Base-by-base conservation (phyloP, 2,329 filamentous ascomycete genomes). In the Lecanicillium sp. region DNA sequence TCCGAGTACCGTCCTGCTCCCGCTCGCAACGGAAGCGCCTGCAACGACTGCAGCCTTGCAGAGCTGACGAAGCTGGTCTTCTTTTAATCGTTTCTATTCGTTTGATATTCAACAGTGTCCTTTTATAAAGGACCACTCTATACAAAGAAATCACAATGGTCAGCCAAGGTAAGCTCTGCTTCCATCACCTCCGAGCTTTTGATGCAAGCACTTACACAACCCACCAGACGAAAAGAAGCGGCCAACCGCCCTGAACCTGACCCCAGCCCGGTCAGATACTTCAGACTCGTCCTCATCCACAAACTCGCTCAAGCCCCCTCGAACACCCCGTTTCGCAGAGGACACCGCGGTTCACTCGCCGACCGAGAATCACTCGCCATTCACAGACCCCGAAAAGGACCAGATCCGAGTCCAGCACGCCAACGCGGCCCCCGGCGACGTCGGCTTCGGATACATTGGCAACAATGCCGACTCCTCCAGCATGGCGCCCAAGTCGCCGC, bases 401-500 rank as follows among this genome's bases (percentile, higher is more conserved):
- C 22, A 25, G 22, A 25, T 11, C 7, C 31, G 68, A 75, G 57
- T 40, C 48, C 28, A 64, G 69, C 49, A 68, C 22, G 74, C 38
- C 75, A 83, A 57, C 28, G 67, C 80, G 38, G 82, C 87, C 56
- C 84, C 89, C 22, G 85, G 81, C 43, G 88, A 95, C 64, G 77
- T 95, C 48, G 89, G 89, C 48, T 95, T 96, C 61, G 88, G 89
- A 58, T 95, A 95, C 65, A 84, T 95, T 56, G 72, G 77, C 51
- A 71, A 71, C 64, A 64, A 68, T 57, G 68, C 80, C 43, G 71
- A 80, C 53, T 70, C 70, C 47, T 70, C 75, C 56, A 80, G 73
- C 43, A 75, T 75, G 68, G 76, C 80, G 28, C 85, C 86, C 38
- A 81, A 73, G 51, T 83, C 85, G 15, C 86, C 86, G 6, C 74